Conservation (phyloP, 1,139 yeast species). For the Pichia sp. region DNA sequence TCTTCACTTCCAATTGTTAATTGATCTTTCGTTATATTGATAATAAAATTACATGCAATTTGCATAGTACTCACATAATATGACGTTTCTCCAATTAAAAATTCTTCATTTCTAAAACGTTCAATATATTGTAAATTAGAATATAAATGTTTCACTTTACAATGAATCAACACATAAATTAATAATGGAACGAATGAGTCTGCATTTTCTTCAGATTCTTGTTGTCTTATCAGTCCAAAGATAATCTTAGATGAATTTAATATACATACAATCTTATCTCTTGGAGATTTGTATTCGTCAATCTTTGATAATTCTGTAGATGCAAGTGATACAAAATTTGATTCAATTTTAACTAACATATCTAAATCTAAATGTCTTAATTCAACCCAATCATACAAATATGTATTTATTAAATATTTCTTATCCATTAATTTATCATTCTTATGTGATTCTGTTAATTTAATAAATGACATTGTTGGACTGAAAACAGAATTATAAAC, state of each 20-base stretch:
- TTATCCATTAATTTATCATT: slow-evolving; percentile 62
- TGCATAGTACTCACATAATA: slow-evolving; percentile 83
- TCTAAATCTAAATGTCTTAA: slow-evolving; percentile 79
- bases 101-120: slow-evolving; percentile 67
- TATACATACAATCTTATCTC: slow-evolving; percentile 89
- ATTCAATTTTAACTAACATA: slow-evolving; percentile 41
- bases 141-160: slow-evolving; percentile 53
- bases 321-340: slow-evolving; percentile 64
- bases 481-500: slow-evolving; percentile 74
- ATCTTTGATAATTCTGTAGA: slow-evolving; percentile 67
- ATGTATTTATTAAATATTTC: slow-evolving; percentile 49
- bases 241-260: slow-evolving; percentile 89
- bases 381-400: slow-evolving; percentile 67
- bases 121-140: slow-evolving; percentile 84
- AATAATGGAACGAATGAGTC: slow-evolving; percentile 87
- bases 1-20: slow-evolving; percentile 61
- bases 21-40: slow-evolving; percentile 49
- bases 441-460: slow-evolving; percentile 45
- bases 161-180: slow-evolving; percentile 69
- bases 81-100: slow-evolving; percentile 81
- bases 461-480: slow-evolving; percentile 53
- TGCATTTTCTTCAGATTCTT: slow-evolving; percentile 60
- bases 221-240: slow-evolving; percentile 72
- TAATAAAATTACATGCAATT: slow-evolving; percentile 76
- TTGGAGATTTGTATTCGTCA: slow-evolving; percentile 81